Base-by-base conservation (phyloP, 768 basidiomycete genomes). In the Lactarius evosmus region DNA sequence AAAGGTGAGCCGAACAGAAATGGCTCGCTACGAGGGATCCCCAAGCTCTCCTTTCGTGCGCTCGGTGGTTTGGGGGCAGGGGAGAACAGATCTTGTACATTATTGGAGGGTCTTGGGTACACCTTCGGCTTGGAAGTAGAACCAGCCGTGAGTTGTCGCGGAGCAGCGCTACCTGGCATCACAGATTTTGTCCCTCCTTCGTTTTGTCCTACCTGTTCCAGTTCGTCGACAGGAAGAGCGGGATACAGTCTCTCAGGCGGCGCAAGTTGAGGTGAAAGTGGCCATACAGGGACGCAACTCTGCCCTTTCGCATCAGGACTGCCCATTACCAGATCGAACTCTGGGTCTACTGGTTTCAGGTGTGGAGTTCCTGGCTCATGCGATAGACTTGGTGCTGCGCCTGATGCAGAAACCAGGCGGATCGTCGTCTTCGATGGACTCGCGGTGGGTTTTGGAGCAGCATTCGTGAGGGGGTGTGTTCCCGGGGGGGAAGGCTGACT, bases 1-100 rank as follows among this genome's bases (percentile, higher is more conserved):
- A 83, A 79, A 0, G 89, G 87, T 0, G 91, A 92, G 29, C 91
- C 91, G 69, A 93, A 93, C 25, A 91, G 71, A 76, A 93, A 93
- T 0, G 86, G 84, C 27, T 81, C 73, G 58, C 72, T 72, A 49
- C 72, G 73, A 3, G 75, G 70, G 5, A 74, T 66, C 19, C 69
- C 66, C 12, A 67, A 49, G 40, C 58, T 14, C n/a, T 54, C 58
- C 27, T 61, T 40, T 38, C 27, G 52, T 22, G 11, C 33, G 64
- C 49, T 19, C 55, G 63, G 50, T 19, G 51, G 49, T 70, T 74
- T 30, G 70, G 76, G 56, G 5, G 69, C 72, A 29, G 79, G 79
- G 7, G 79, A 79, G 68, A 81, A 80, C 36, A 81, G 70, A 60
- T 80, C 80, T 16, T 70, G 17, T 8, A 73, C 70, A 2, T 70